Conservation (phyloP, 805 yeast genomes). For the Brettanomyces naardenensis region DNA sequence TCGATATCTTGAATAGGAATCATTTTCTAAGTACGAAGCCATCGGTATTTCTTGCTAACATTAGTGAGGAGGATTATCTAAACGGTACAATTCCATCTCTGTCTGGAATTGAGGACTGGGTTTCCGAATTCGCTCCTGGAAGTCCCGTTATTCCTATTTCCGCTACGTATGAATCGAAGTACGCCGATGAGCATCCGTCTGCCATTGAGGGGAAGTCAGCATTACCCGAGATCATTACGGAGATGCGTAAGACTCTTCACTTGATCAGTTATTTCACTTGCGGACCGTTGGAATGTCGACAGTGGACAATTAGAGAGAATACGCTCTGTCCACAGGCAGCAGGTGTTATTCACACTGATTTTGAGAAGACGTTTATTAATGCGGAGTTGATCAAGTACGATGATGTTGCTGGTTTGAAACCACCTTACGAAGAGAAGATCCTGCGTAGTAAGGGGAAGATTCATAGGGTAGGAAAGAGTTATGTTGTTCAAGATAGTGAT, state of each 20-base stretch:
- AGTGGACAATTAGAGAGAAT: constrained; percentile 93
- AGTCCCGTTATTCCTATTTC: constrained; percentile 30
- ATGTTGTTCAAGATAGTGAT: constrained; percentile 93
- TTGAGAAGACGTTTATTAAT: constrained; percentile 88
- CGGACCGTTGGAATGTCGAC: constrained; percentile 95
- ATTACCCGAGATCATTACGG: constrained; percentile 74
- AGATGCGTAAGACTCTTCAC: constrained; percentile 81
- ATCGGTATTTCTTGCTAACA: constrained; percentile 83
- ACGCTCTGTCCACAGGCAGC: constrained; percentile 98
- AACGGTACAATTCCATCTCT: constrained; percentile 50
- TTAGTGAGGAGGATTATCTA: constrained; percentile 80
- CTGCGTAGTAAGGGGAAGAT: constrained; percentile 88
- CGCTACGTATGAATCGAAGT: constrained; percentile 24
- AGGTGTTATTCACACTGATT: constrained; percentile 93
- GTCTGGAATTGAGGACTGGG: constrained; percentile 77
- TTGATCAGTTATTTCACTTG: constrained; percentile 93
- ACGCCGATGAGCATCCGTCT: constrained; percentile 22
- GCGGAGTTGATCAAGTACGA: constrained; percentile 87
- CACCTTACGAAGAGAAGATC: constrained; percentile 62
- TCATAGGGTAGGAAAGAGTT: constrained; percentile 87
- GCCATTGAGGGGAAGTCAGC: constrained; percentile 36
- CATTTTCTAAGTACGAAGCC: constrained; percentile 92
- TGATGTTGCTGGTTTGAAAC: constrained; percentile 60
- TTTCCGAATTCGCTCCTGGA: constrained; percentile 79
- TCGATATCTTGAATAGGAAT: constrained; percentile 82